phyloP scores from a whole-genome alignment of 1,284 basidiomycete species.

The Leccinum colubrinum region DNA sequence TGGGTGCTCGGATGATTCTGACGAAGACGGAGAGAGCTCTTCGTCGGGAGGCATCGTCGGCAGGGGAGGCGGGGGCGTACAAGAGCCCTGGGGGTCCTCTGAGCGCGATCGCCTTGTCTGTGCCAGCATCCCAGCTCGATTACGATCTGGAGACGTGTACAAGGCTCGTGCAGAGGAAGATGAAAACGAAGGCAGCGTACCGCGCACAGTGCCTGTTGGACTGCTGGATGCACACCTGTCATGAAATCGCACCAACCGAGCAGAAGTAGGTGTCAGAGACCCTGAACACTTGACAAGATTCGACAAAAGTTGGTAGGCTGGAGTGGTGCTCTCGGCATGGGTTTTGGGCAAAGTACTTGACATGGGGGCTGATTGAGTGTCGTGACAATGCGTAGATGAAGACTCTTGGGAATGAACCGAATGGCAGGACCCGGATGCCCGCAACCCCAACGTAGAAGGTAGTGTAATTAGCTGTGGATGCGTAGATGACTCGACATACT shows the following conservation, averaged over 20 bases:
- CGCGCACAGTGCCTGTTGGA: constrained; percentile 15
- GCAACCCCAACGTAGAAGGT: constrained; percentile 69
- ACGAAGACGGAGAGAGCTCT: constrained; percentile 46
- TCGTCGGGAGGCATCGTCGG: constrained; percentile 56
- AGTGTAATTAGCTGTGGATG: constrained; percentile 53
- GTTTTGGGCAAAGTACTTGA: constrained; percentile 23
- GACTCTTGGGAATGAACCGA: constrained; percentile 18
- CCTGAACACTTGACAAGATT: constrained; percentile 44
- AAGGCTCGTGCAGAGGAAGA: constrained; percentile 12
- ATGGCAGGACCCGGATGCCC: constrained; percentile 42
- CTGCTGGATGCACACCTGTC: constrained; percentile 24
- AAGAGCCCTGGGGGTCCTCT: constrained; percentile 36
- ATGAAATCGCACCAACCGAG: constrained; percentile 27
- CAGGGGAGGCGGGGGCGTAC: constrained; percentile 26
- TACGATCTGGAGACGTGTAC: constrained; percentile 13
- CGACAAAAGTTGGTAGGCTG: constrained; percentile 59
- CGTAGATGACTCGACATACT: constrained; percentile 59
- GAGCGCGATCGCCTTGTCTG: constrained; percentile 34
- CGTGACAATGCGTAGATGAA: constrained; percentile 1
- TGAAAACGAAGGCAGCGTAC: constrained; percentile 8
- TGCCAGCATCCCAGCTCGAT: constrained; percentile 6
- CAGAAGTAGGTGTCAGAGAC: constrained; percentile 32
- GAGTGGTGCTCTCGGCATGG: constrained; percentile 43
- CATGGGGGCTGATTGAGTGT: constrained; percentile 18
- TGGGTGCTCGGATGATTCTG: constrained; percentile 44